Evolutionary conservation across 2,329 filamentous ascomycete genomes (phyloP).

Genomic region (Verticillium alfalfae): DNA sequence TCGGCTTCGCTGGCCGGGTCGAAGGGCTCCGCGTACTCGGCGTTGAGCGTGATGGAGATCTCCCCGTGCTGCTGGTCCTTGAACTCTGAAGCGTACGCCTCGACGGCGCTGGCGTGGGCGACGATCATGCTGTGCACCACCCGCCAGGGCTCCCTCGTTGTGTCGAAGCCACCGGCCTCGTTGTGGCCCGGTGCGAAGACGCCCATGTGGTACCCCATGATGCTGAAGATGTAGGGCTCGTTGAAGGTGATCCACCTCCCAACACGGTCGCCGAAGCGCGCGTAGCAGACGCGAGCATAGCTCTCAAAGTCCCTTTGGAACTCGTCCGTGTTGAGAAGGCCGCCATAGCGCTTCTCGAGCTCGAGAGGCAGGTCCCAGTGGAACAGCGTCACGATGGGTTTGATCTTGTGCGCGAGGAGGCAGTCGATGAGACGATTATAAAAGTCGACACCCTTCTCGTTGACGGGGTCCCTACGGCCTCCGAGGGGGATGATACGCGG

Average conservation of each 20-base stretch:
- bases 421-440: slow-evolving; percentile 77
- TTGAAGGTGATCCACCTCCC: slow-evolving; percentile 91
- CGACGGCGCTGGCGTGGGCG: slow-evolving; percentile 61
- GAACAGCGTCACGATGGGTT: slow-evolving; percentile 77
- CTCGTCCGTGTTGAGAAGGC: slow-evolving; percentile 73
- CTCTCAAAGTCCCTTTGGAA: slow-evolving; percentile 76
- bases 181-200: slow-evolving; percentile 78
- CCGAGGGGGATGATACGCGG: slow-evolving; percentile 81
- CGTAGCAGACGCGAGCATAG: slow-evolving; percentile 73
- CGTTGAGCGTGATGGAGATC: slow-evolving; percentile 66
- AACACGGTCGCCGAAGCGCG: slow-evolving; percentile 62
- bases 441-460: slow-evolving; percentile 70
- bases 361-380: slow-evolving; percentile 85
- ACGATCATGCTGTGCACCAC: slow-evolving; percentile 76
- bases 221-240: slow-evolving; percentile 80
- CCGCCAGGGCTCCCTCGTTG: slow-evolving; percentile 72
- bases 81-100: too few species aligned
- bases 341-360: slow-evolving; percentile 75
- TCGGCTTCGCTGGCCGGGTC: slow-evolving; percentile 79
- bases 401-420: slow-evolving; percentile 69
- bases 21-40: slow-evolving; percentile 82
- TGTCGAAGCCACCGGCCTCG: slow-evolving; percentile 70
- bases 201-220: slow-evolving; percentile 74
- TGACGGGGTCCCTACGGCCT: slow-evolving; percentile 75
- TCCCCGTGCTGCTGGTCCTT: too few species aligned